phyloP scores from a whole-genome alignment of 495 filamentous ascomycete genomes.

The Penicillium macrosclerotiorum region DNA sequence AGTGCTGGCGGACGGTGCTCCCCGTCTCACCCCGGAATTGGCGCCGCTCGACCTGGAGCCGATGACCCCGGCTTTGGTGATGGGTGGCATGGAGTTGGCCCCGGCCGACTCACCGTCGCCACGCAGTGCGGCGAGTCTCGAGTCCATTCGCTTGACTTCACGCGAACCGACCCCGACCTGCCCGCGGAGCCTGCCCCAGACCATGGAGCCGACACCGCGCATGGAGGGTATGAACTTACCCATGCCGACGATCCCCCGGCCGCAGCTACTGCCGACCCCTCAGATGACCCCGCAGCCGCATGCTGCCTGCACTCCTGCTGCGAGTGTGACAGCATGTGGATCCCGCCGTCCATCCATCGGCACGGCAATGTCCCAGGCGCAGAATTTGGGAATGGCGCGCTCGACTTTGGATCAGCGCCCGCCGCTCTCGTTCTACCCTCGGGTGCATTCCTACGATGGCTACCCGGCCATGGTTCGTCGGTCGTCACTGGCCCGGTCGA shows the following conservation, averaged over 20 bases:
- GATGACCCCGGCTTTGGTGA: constrained; percentile 27
- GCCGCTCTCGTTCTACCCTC: constrained; percentile 51
- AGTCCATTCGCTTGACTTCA: constrained; percentile 16
- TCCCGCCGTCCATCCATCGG: constrained; percentile 67
- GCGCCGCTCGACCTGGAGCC: constrained; percentile 36
- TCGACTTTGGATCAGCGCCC: constrained; percentile 55
- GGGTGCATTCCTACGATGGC: constrained; percentile 46
- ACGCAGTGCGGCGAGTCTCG: constrained; percentile 26
- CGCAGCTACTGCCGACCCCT: constrained; percentile 73
- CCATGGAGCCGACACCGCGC: constrained; percentile 57
- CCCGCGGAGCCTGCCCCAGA: constrained; percentile 46
- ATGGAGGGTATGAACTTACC: constrained; percentile 32
- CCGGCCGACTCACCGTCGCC: constrained; percentile 36
- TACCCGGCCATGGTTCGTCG: constrained; percentile 58
- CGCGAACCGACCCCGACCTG: constrained; percentile 48
- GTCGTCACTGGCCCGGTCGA: constrained; percentile 73
- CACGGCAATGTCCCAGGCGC: constrained; percentile 74
- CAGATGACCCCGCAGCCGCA: constrained; percentile 75
- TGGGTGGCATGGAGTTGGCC: constrained; percentile 30
- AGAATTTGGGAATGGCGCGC: constrained; percentile 63
- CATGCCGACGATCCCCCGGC: constrained; percentile 53
- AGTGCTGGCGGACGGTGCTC: constrained; percentile 75
- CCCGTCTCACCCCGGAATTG: constrained; percentile 70
- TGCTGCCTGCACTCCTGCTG: constrained; percentile 84
- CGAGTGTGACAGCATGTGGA: constrained; percentile 60